Evolutionary conservation across 208 protist species (phyloP).

Genomic region (Trypanosoma lewisi): DNA sequence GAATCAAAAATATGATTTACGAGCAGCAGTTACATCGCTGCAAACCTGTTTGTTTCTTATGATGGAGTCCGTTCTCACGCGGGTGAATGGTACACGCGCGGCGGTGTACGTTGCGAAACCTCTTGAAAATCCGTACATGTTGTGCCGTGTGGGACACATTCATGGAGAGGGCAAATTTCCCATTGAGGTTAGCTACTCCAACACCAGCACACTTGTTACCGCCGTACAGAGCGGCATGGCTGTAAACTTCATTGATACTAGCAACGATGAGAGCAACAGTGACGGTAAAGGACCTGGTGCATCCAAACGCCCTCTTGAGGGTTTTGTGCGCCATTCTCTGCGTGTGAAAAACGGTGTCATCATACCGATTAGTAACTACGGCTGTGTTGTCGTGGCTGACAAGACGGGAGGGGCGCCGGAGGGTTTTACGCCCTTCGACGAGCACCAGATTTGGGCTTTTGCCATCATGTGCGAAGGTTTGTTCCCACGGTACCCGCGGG

Average conservation of each 20-base stretch:
- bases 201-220: constrained; percentile 47
- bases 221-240: constrained; percentile 60
- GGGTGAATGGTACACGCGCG: constrained; percentile 43
- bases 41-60: constrained; percentile 68
- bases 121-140: constrained; percentile 29
- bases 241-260: constrained; percentile 50
- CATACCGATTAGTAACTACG: constrained; percentile 53
- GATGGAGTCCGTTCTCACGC: constrained; percentile 52
- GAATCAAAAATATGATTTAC: constrained; percentile 19
- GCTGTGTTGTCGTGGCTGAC: constrained; percentile 67
- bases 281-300: neutral
- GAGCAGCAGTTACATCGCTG: constrained; percentile 33
- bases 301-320: constrained; percentile 4
- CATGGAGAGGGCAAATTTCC: constrained; percentile 45
- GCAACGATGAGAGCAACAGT: neutral
- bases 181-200: constrained; percentile 47
- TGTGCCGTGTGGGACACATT: constrained; percentile 63
- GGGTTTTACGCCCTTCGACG: constrained; percentile 53
- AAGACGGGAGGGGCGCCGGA: constrained; percentile 28
- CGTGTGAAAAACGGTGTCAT: constrained; percentile 46
- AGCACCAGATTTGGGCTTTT: constrained; percentile 68
- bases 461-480: constrained; percentile 52
- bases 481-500: constrained; percentile 50
- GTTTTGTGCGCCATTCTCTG: constrained; percentile 8
- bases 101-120: constrained; percentile 58